These are phyloP conservation scores for Lactifluus pinguis DNA, from an alignment of 768 basidiomycete genomes.

Conservation along the genomic window DNA sequence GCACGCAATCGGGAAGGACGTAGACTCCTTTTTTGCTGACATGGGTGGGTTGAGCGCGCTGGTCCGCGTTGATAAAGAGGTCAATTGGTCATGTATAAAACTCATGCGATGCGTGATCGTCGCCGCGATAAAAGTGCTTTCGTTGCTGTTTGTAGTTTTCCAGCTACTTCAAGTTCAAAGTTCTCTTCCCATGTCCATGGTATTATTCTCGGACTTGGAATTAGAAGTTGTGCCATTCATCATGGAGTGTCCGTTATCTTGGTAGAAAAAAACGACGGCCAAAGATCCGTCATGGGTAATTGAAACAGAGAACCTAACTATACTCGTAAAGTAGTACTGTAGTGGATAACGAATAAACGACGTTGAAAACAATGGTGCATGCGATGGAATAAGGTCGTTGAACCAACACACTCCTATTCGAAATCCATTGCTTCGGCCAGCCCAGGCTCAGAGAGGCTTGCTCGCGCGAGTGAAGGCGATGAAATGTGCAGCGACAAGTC, in stretches of 20 bases:
- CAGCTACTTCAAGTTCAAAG: neutral
- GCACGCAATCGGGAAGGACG: neutral
- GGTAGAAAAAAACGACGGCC: too few relatives aligned
- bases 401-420: neutral
- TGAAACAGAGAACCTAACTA: neutral
- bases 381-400: neutral
- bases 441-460: neutral
- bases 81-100: neutral
- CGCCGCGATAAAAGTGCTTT: neutral
- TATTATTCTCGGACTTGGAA: neutral
- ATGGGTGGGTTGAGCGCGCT: neutral
- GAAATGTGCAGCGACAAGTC: neutral
- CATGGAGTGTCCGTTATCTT: too few relatives aligned
- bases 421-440: slow-evolving; percentile 15
- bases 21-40: neutral
- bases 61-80: neutral
- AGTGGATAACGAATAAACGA: neutral
- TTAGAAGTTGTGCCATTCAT: too few relatives aligned
- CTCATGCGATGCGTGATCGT: neutral
- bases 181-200: neutral
- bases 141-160: neutral
- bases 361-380: neutral
- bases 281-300: neutral
- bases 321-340: too few relatives aligned
- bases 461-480: neutral